Base-by-base conservation (phyloP, 768 basidiomycete species). In the Rhizopogon vesiculosus region DNA sequence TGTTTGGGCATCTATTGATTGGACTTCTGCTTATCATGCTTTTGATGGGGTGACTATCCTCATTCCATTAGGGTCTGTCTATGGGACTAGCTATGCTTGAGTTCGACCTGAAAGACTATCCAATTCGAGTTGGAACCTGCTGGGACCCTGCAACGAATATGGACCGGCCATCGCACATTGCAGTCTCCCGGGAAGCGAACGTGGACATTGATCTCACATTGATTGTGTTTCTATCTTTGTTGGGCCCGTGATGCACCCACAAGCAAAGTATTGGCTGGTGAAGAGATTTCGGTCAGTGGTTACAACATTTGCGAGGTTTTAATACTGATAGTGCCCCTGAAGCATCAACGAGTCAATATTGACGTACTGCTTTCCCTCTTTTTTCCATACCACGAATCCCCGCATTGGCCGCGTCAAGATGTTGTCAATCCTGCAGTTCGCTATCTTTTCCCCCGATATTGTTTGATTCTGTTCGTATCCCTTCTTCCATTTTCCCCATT, bases 271-370 rank as follows among this genome's bases (percentile, higher is more conserved):
- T 66, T 99, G 28, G 96, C 80, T 98, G 28, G 92, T 98, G 3
- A 77, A 91, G 63, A 77, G 94, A 55, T 97, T 98, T 72, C 86
- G 95, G 95, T 92, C 60, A 42, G 83, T 15, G 3, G 1, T 18
- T 13, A 7, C 56, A 15, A n/a, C 8, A 2, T 54, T 2, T 53
- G 7, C 31, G 5, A 5, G 12, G 15, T 22, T 28, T 19, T 22
- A 3, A 12, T 39, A 45, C 56, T 44, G 12, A 49, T 35, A 48
- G 60, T 28, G 3, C 43, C 25, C 38, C 10, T 53, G 16, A 63
- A 98, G 96, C 67, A 84, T 97, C 28, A 81, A 98, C 66, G 94
- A 98, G 67, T 93, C 75, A 97, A 98, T 64, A 78, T 94, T 51
- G 81, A 87, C 52, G 78, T 81, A 22, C 66, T 94, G 25, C 77